phyloP scores from a whole-genome alignment of 2,329 filamentous ascomycete species.

The Aureobasidium sp. region DNA sequence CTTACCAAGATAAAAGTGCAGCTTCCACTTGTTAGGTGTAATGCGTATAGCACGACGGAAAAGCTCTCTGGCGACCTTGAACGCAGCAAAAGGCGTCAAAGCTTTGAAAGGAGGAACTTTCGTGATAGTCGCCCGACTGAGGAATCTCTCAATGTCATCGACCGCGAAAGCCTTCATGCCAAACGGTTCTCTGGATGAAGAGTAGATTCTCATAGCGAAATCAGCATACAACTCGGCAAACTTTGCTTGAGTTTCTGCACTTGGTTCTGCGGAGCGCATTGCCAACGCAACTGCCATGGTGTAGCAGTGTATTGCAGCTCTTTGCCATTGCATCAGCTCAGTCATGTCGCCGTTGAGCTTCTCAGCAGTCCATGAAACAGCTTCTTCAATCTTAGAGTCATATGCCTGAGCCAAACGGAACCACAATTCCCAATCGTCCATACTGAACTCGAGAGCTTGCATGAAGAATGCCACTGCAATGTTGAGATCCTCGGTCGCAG shows the following conservation, averaged over 20 bases:
- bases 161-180: slow-evolving; percentile 58
- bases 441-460: slow-evolving; percentile 73
- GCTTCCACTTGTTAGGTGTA: slow-evolving; percentile 53
- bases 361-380: slow-evolving; percentile 79
- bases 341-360: slow-evolving; percentile 78
- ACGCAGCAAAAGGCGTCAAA: slow-evolving; percentile 51
- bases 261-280: slow-evolving; percentile 46
- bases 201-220: slow-evolving; percentile 60
- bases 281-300: slow-evolving; percentile 59
- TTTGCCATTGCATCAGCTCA: slow-evolving; percentile 67
- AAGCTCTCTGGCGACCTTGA: slow-evolving; percentile 56
- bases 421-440: slow-evolving; percentile 83
- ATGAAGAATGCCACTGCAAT: slow-evolving; percentile 72
- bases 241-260: slow-evolving; percentile 45
- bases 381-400: slow-evolving; percentile 80
- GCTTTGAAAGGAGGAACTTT: slow-evolving; percentile 49
- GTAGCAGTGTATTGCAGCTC: slow-evolving; percentile 72
- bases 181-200: slow-evolving; percentile 60
- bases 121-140: slow-evolving; percentile 51
- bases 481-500: slow-evolving; percentile 74
- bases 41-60: slow-evolving; percentile 51
- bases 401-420: slow-evolving; percentile 80
- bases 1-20: slow-evolving; percentile 62
- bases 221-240: slow-evolving; percentile 60
- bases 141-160: slow-evolving; percentile 53